phyloP scores from a whole-genome alignment of 2,329 filamentous ascomycete genomes.

The Neocatenulostroma microsporum region DNA sequence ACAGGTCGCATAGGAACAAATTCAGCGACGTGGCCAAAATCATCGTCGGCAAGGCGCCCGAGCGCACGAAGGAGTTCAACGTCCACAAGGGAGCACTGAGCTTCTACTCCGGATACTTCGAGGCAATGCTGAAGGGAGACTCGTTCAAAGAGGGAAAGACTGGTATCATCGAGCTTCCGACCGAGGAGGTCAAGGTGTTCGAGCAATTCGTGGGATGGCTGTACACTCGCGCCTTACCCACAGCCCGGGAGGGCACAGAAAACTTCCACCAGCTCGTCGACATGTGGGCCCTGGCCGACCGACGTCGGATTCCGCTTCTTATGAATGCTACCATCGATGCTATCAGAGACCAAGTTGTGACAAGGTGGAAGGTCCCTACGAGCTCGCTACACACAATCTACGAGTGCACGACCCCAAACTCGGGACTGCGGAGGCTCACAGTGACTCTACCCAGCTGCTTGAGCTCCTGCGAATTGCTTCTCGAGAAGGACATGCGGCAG shows the following conservation, averaged over 20 bases:
- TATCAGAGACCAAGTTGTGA: background rate
- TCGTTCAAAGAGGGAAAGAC: conserved; percentile 9
- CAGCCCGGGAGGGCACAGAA: too few species aligned
- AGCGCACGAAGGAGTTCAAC: conserved; percentile 7
- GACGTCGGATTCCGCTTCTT: conserved; percentile 4
- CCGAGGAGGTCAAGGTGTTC: conserved; percentile 3
- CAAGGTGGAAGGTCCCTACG: background rate
- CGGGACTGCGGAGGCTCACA: too few species aligned
- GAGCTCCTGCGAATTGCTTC: too few species aligned
- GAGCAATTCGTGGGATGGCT: conserved; percentile 2
- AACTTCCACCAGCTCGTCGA: too few species aligned
- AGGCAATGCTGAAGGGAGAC: conserved; percentile 3
- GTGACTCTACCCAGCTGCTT: too few species aligned
- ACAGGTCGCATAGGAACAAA: too few species aligned
- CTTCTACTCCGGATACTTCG: conserved; percentile 20
- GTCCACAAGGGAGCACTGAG: conserved; percentile 13
- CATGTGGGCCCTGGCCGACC: conserved; percentile 5
- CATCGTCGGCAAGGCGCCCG: background rate
- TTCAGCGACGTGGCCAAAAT: conserved; percentile 44
- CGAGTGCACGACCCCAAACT: too few species aligned
- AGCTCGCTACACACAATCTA: too few species aligned
- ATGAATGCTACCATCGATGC: conserved; percentile 5
- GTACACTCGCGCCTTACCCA: too few species aligned
- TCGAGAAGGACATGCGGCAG: too few species aligned
- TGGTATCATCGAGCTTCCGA: conserved; percentile 2